These are phyloP conservation scores for Pneumocystis canis DNA, from an alignment of 1,139 yeast species.

Conservation along the genomic window DNA sequence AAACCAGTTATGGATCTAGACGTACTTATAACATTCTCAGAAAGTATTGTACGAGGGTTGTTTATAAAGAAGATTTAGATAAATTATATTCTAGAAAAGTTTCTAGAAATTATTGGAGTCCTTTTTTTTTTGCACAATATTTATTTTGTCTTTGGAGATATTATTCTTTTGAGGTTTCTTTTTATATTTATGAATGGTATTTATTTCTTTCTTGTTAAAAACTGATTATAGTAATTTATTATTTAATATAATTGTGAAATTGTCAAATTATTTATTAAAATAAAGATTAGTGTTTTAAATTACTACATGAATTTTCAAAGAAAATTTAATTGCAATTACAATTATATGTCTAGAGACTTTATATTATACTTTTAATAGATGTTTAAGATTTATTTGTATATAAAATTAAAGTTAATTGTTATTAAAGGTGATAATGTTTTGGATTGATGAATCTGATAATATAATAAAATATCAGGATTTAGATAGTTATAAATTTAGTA, in stretches of 20 bases:
- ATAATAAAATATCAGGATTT: not conserved
- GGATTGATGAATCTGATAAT: not conserved
- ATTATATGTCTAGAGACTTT: no score
- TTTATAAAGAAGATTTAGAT: slow-evolving; percentile 40
- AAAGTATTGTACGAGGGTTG: slow-evolving; percentile 69
- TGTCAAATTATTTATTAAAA: no score
- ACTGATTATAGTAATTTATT: not conserved
- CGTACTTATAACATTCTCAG: slow-evolving; percentile 83
- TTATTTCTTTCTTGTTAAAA: not conserved
- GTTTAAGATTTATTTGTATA: no score
- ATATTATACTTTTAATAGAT: no score
- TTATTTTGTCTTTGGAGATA: not conserved
- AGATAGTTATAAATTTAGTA: not conserved
- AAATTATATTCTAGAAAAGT: not conserved
- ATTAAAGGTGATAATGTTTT: not conserved
- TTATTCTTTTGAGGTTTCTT: not conserved
- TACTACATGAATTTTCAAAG: not conserved
- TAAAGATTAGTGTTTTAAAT: no score
- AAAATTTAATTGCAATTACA: not conserved
- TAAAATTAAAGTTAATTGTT: not conserved
- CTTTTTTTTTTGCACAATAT: not conserved
- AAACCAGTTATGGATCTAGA: slow-evolving; percentile 75
- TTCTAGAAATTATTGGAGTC: not conserved
- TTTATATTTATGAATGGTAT: not conserved
- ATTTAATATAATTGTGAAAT: not conserved